A percentile compares a stretch with the other conserved stretches of the same genome.
These are phyloP conservation scores for Eimeria sp. DNA, from an alignment of 169 alveolate genomes.

Conservation along the genomic window DNA sequence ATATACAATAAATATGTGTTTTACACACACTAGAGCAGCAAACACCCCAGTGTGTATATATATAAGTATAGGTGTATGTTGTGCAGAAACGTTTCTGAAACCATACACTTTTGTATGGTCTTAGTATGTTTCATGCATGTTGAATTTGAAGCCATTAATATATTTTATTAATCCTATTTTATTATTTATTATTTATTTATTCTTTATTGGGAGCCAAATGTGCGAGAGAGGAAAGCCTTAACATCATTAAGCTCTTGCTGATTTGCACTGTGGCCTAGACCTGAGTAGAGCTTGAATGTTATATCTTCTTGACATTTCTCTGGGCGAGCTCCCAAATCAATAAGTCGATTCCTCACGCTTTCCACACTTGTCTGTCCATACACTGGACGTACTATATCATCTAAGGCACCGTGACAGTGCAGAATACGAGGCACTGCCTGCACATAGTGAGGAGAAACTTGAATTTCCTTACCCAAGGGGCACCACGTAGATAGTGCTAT, in stretches of 20 bases:
- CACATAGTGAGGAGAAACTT: slow-evolving; percentile 16
- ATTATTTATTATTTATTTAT: too few relatives aligned
- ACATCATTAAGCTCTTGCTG: slow-evolving; percentile 49
- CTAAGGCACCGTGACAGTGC: slow-evolving; percentile 81
- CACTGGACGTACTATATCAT: slow-evolving; percentile 59
- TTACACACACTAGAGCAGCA: too few relatives aligned
- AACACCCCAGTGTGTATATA: too few relatives aligned
- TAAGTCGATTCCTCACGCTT: slow-evolving; percentile 28
- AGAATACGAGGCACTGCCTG: slow-evolving; percentile 70
- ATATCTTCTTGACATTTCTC: slow-evolving; percentile 16
- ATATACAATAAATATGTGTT: too few relatives aligned
- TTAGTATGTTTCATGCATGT: background rate
- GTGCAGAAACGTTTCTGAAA: background rate
- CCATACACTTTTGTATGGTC: background rate
- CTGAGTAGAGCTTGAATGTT: slow-evolving; percentile 29
- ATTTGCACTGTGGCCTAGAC: slow-evolving; percentile 75
- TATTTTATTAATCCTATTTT: too few relatives aligned
- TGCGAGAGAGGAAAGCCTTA: slow-evolving; percentile 13
- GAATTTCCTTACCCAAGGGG: slow-evolving; percentile 64
- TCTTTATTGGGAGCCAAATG: background rate
- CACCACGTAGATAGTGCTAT: slow-evolving; percentile 78
- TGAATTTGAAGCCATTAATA: background rate
- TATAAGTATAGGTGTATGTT: background rate
- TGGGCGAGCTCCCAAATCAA: slow-evolving; percentile 25
- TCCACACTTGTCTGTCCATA: slow-evolving; percentile 73